phyloP scores from a whole-genome alignment of 1,139 yeast species.

The Spathaspora sp. region DNA sequence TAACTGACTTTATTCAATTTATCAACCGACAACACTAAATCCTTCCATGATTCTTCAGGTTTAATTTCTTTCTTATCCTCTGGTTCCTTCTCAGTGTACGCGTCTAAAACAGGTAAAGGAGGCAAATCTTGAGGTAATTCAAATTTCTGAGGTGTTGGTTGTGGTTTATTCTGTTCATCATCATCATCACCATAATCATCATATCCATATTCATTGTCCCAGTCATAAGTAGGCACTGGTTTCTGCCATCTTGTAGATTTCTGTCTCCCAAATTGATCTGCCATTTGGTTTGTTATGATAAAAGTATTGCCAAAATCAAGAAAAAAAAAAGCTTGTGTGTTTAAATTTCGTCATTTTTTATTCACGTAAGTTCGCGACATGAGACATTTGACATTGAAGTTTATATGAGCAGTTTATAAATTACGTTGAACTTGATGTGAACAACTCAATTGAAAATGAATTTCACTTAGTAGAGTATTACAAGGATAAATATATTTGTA shows the following conservation, averaged over 20 bases:
- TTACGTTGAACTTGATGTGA: no score
- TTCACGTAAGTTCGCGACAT: neutral
- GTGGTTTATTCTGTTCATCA: constrained; percentile 2
- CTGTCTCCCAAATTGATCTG: constrained; percentile 52
- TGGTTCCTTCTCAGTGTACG: constrained; percentile 4
- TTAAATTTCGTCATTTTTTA: constrained; percentile 1
- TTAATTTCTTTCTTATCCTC: neutral
- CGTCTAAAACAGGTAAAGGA: constrained; percentile 5
- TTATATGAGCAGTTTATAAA: no score
- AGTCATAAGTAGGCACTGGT: constrained; percentile 55
- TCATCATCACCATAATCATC: constrained; percentile 13
- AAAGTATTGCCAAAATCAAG: no score
- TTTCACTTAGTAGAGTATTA: no score
- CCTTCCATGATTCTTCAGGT: constrained; percentile 4
- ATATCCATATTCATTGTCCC: constrained; percentile 44
- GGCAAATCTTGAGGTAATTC: constrained; percentile 11
- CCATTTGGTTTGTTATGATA: constrained; percentile 20
- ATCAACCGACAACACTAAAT: constrained; percentile 41
- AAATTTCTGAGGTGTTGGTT: constrained; percentile 13
- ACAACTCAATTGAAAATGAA: no score
- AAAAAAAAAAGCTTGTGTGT: no score
- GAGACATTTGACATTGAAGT: no score
- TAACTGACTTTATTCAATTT: constrained; percentile 5
- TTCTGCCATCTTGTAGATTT: constrained; percentile 66
- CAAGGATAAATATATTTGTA: no score